These are phyloP conservation scores for Jatropha multifida DNA, from an alignment of 441 rosid genomes.

Conservation along the genomic window DNA sequence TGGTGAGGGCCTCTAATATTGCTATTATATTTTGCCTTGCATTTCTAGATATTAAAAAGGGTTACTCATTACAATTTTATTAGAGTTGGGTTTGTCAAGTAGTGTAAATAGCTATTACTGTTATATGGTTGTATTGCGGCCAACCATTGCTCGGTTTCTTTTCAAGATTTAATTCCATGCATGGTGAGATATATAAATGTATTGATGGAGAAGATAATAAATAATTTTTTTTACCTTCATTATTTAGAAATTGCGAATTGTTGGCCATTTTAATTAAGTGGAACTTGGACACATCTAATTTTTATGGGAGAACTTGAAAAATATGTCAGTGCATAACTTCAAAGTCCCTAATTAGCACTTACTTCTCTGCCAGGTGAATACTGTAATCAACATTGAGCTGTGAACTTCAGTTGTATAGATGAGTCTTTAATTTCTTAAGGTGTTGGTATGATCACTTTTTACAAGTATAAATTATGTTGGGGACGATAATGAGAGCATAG, in stretches of 20 bases:
- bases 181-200: neutral
- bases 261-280: neutral
- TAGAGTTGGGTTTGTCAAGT: neutral
- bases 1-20: neutral
- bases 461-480: no score
- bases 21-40: neutral
- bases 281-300: neutral
- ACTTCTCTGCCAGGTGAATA: neutral
- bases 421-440: neutral
- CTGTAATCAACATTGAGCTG: neutral
- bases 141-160: neutral
- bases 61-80: no score
- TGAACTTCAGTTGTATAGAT: neutral
- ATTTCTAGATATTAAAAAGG: neutral
- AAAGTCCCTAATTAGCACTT: neutral
- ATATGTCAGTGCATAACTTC: neutral
- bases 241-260: neutral
- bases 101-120: neutral
- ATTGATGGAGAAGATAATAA: neutral
- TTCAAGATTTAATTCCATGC: neutral
- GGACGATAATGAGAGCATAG: neutral
- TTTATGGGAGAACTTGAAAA: neutral
- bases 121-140: neutral
- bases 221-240: neutral
- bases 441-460: neutral